A percentile compares a stretch with the other conserved stretches of the same genome.
phyloP scores from a whole-genome alignment of 169 alveolate genomes.

The Amoebophrya sp. region DNA sequence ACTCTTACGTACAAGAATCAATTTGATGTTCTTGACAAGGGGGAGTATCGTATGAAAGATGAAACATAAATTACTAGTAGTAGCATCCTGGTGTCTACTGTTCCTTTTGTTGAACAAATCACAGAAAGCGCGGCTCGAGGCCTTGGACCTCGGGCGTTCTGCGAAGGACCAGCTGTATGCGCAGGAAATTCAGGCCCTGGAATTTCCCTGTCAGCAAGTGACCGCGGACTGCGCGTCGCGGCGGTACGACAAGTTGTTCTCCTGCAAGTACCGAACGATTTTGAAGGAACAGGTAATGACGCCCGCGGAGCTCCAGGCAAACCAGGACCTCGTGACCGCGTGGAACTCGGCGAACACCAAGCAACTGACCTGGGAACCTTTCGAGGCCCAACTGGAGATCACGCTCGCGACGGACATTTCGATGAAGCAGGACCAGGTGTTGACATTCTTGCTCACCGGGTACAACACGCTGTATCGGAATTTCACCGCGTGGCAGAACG shows the following conservation, averaged over 20 bases:
- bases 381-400: slow-evolving; percentile 26
- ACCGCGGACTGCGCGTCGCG: background rate
- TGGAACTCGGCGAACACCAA: background rate
- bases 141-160: background rate
- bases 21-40: too few species aligned
- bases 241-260: background rate
- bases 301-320: background rate
- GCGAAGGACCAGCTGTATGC: background rate
- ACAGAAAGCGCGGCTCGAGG: background rate
- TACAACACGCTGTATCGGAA: slow-evolving; percentile 23
- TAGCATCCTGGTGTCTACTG: too few species aligned
- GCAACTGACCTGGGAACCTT: background rate
- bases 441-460: slow-evolving; percentile 17
- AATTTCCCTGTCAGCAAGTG: background rate
- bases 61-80: too few species aligned
- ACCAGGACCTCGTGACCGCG: background rate
- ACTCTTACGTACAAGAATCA: too few species aligned
- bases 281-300: background rate
- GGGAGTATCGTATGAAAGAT: too few species aligned
- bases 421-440: background rate
- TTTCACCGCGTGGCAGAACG: background rate
- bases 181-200: background rate
- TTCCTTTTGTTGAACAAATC: too few species aligned
- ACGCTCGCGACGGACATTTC: background rate
- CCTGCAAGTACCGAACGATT: background rate